phyloP scores from a whole-genome alignment of 805 yeast species.

The Starmerella gropengiesseri region DNA sequence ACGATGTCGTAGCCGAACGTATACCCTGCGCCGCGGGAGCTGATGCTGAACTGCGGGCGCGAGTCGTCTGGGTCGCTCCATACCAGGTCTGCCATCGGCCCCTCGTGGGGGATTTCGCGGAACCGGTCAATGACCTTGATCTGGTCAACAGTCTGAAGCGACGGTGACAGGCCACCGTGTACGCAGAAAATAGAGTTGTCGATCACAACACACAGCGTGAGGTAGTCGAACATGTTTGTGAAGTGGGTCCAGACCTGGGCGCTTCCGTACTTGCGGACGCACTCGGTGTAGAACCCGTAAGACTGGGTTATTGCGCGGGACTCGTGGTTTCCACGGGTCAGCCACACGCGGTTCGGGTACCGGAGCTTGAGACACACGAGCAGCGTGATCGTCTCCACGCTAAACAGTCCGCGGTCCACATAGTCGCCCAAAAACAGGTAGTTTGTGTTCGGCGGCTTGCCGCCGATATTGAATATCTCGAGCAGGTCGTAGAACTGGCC shows the following conservation, averaged over 20 bases:
- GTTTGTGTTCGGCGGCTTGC: conserved; percentile 85
- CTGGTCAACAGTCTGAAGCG: conserved; percentile 87
- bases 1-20: conserved; percentile 89
- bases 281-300: conserved; percentile 94
- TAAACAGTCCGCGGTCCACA: conserved; percentile 89
- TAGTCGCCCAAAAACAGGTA: conserved; percentile 90
- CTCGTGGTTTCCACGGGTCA: conserved; percentile 93
- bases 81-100: conserved; percentile 97
- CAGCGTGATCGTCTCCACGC: conserved; percentile 83
- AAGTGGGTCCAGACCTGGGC: conserved; percentile 76
- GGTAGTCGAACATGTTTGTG: conserved; percentile 86
- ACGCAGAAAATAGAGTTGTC: conserved; percentile 86
- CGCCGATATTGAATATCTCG: conserved; percentile 90
- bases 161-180: conserved; percentile 95
- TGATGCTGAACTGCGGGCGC: conserved; percentile 63
- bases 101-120: conserved; percentile 95
- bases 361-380: conserved; percentile 73
- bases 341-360: conserved; percentile 71
- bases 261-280: conserved; percentile 75
- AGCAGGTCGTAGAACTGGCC: conserved; percentile 92
- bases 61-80: conserved; percentile 98
- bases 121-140: conserved; percentile 82
- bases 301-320: conserved; percentile 93
- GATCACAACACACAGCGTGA: conserved; percentile 79
- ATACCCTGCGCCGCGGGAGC: conserved; percentile 97